Evolutionary conservation across 192 early-diverging fungal species (phyloP).

Genomic region (Linnemannia elongata): DNA sequence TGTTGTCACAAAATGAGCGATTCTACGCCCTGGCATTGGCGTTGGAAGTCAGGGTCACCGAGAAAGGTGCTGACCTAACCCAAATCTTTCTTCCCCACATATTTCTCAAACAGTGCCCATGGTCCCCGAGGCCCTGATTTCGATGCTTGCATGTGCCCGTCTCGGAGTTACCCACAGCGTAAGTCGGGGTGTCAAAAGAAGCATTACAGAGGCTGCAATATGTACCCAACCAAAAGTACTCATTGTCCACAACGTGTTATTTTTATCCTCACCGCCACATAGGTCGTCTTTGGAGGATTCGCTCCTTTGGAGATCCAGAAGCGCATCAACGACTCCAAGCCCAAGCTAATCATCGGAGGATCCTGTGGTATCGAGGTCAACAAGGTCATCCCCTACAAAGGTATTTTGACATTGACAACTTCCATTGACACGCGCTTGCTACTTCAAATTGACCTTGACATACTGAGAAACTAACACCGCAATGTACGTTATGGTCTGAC

Average conservation of each 20-base stretch:
- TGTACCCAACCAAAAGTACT: background rate
- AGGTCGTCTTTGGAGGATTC: constrained; percentile 72
- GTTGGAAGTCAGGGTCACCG: constrained; percentile 5
- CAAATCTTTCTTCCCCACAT: background rate
- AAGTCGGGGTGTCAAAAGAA: constrained; percentile 71
- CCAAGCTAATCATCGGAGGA: constrained; percentile 80
- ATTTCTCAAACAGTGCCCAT: constrained; percentile 63
- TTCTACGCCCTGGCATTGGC: background rate
- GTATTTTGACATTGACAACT: constrained; percentile 18
- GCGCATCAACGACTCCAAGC: constrained; percentile 85
- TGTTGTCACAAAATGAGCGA: background rate
- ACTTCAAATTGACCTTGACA: background rate
- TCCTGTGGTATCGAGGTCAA: constrained; percentile 87
- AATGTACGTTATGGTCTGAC: background rate
- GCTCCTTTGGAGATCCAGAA: constrained; percentile 84
- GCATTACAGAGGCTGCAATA: background rate
- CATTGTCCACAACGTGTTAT: background rate
- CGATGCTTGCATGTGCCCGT: constrained; percentile 89
- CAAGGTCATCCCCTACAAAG: constrained; percentile 81
- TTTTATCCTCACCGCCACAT: background rate
- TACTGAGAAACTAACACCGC: background rate
- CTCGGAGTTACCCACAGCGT: constrained; percentile 88
- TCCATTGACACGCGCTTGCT: background rate
- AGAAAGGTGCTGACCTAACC: background rate
- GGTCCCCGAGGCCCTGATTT: constrained; percentile 84